Percentiles rank a stretch among this genome's conserved stretches.
Conservation (phyloP, 495 filamentous ascomycete species). For the Penicillium longicatenatum region DNA sequence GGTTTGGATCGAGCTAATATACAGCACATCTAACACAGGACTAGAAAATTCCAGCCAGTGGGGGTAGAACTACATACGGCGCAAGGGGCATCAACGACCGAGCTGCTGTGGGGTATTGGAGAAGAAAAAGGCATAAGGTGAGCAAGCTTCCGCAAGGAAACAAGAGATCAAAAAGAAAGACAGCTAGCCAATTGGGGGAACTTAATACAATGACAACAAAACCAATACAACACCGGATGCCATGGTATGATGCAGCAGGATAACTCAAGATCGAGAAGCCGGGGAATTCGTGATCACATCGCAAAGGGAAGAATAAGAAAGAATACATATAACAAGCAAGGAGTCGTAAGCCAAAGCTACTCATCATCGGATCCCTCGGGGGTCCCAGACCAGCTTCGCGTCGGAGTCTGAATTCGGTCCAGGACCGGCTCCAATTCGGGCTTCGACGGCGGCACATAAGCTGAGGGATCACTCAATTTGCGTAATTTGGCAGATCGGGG, state of each 20-base stretch:
- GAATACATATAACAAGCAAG: slow-evolving; percentile 11
- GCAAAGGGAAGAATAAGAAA: slow-evolving; percentile 12
- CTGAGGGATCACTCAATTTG: slow-evolving; percentile 37
- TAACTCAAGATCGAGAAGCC: slow-evolving; percentile 17
- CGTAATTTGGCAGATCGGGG: slow-evolving; percentile 45
- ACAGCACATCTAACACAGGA: slow-evolving; percentile 39
- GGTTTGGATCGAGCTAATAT: slow-evolving; percentile 32
- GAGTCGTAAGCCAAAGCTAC: slow-evolving; percentile 9
- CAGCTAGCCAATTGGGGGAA: slow-evolving; percentile 6
- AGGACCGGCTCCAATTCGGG: slow-evolving; percentile 41
- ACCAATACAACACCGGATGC: slow-evolving; percentile 29
- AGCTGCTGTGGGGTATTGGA: slow-evolving; percentile 26
- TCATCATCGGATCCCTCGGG: slow-evolving; percentile 41
- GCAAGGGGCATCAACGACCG: slow-evolving; percentile 18
- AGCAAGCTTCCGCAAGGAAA: slow-evolving; percentile 2
- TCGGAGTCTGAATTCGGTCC: slow-evolving; percentile 30
- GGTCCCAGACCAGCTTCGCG: slow-evolving; percentile 33
- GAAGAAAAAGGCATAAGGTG: slow-evolving; percentile 1
- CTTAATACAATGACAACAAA: slow-evolving; percentile 10
- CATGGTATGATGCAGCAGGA: slow-evolving; percentile 33
- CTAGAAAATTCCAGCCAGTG: slow-evolving; percentile 17
- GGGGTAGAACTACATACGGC: slow-evolving; percentile 25
- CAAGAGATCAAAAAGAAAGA: slow-evolving; percentile 4
- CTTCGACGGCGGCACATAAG: slow-evolving; percentile 38
- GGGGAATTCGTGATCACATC: slow-evolving; percentile 22